Percentiles rank a stretch among this genome's conserved stretches.
Conservation (phyloP, 345 rosid genomes). For the Eucalyptus grandis region DNA sequence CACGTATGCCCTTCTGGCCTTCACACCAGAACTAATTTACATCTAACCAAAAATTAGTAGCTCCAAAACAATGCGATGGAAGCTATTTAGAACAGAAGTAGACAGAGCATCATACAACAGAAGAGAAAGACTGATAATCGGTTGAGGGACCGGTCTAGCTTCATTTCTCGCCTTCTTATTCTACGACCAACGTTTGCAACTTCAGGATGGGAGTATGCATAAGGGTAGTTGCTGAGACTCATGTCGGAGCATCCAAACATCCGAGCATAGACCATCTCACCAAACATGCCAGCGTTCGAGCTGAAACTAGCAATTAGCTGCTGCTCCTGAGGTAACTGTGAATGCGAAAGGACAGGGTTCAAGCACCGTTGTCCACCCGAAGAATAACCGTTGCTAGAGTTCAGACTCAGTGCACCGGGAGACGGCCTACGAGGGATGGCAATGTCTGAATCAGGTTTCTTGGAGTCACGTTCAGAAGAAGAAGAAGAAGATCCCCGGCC, state of each 20-base stretch:
- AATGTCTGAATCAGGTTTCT: constrained; percentile 1
- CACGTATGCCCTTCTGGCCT: background rate
- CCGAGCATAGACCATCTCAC: constrained; percentile 38
- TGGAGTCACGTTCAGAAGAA: constrained; percentile 1
- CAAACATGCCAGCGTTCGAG: constrained; percentile 51
- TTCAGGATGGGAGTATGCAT: constrained; percentile 8
- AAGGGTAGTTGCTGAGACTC: constrained; percentile 26
- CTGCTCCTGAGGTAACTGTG: background rate
- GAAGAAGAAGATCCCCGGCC: constrained; percentile 52
- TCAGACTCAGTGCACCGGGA: background rate
- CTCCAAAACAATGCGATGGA: background rate
- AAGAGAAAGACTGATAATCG: constrained; percentile 54
- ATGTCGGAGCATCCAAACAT: constrained; percentile 25
- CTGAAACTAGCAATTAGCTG: background rate
- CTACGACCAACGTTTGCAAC: constrained; percentile 13
- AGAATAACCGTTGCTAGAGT: background rate
- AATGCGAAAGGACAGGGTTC: background rate
- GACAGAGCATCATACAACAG: constrained; percentile 59
- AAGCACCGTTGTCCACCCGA: background rate
- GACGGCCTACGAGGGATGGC: constrained; percentile 50
- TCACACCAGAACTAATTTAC: background rate
- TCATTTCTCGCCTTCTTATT: constrained; percentile 56
- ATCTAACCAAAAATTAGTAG: background rate
- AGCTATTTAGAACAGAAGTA: constrained; percentile 34
- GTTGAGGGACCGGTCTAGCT: constrained; percentile 44